These are phyloP conservation scores for Penicillium bovifimosum DNA, from an alignment of 495 filamentous ascomycete species.

Conservation along the genomic window DNA sequence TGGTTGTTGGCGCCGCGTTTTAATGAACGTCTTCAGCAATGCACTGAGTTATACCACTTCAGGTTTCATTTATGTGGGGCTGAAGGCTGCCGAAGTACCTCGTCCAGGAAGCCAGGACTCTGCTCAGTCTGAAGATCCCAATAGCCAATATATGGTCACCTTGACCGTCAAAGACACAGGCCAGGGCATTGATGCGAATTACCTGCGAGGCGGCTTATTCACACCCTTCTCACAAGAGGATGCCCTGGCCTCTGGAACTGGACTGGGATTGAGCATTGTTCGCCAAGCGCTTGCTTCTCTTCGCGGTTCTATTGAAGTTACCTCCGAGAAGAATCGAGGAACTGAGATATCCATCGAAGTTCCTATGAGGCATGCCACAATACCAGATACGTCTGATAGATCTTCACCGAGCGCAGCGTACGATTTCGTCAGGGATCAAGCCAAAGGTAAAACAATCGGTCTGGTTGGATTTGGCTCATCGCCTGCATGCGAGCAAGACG, in stretches of 20 bases:
- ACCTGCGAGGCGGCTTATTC: conserved; percentile 56
- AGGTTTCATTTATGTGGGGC: conserved; percentile 32
- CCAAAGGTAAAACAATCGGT: conserved; percentile 16
- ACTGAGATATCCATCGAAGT: too few relatives aligned
- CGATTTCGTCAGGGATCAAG: neutral
- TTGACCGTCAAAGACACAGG: conserved; percentile 58
- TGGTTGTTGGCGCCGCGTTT: conserved; percentile 51
- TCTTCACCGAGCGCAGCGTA: conserved; percentile 5
- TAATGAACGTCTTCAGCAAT: conserved; percentile 46
- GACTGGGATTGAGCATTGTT: conserved; percentile 55
- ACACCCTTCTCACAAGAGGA: conserved; percentile 69
- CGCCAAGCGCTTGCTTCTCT: conserved; percentile 24
- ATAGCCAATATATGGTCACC: conserved; percentile 20
- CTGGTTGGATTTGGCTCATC: conserved; percentile 22
- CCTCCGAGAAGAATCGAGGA: too few relatives aligned
- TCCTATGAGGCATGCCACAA: too few relatives aligned
- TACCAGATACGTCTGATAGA: conserved; percentile 10
- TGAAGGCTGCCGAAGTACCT: too few relatives aligned
- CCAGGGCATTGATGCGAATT: conserved; percentile 54
- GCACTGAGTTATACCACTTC: conserved; percentile 40
- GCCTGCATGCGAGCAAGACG: conserved; percentile 13
- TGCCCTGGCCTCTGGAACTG: conserved; percentile 57
- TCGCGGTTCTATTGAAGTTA: conserved; percentile 27
- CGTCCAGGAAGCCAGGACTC: conserved; percentile 5
- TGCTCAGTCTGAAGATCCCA: too few relatives aligned